A percentile compares a stretch with the other conserved stretches of the same genome.
Conservation (phyloP, 805 yeast species). For the Wickerhamiella bombiphila region DNA sequence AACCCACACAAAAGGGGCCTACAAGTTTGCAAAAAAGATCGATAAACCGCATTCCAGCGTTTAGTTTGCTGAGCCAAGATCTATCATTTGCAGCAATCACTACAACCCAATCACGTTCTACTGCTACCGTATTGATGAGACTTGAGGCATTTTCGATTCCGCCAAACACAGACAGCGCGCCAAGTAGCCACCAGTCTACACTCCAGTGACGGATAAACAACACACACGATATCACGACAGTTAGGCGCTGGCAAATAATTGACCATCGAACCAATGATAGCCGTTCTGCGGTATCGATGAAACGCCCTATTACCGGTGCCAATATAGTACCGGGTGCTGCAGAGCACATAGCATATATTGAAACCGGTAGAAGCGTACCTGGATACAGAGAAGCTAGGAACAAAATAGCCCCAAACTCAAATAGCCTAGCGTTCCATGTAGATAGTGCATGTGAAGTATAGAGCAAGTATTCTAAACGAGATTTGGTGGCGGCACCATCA, state of each 20-base stretch:
- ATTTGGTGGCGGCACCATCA: too few relatives aligned
- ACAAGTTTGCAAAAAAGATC: slow-evolving; percentile 27
- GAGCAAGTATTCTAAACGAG: too few relatives aligned
- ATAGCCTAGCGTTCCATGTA: slow-evolving; percentile 29
- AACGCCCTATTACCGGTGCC: slow-evolving; percentile 19
- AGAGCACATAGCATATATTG: slow-evolving; percentile 25
- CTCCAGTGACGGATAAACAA: slow-evolving; percentile 14
- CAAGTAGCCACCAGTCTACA: slow-evolving; percentile 5
- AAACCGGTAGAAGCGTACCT: slow-evolving; percentile 24
- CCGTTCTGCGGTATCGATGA: slow-evolving; percentile 22
- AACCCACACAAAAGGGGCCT: slow-evolving; percentile 27
- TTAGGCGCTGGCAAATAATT: slow-evolving; percentile 22
- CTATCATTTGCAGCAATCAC: slow-evolving; percentile 22
- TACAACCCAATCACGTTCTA: slow-evolving; percentile 31
- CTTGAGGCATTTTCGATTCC: slow-evolving; percentile 25
- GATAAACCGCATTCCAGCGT: slow-evolving; percentile 27
- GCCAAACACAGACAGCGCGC: slow-evolving; percentile 22
- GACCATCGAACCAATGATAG: slow-evolving; percentile 24
- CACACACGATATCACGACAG: slow-evolving; percentile 21
- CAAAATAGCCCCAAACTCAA: slow-evolving; percentile 27
- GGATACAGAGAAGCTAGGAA: slow-evolving; percentile 26
- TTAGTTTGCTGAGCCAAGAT: slow-evolving; percentile 19
- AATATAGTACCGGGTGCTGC: slow-evolving; percentile 10
- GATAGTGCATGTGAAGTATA: slow-evolving; percentile 26
- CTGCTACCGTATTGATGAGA: slow-evolving; percentile 26